A percentile compares a stretch with the other conserved stretches of the same genome.
phyloP scores from a whole-genome alignment of 2,329 filamentous ascomycete species.

The Parafenestella ontariensis region DNA sequence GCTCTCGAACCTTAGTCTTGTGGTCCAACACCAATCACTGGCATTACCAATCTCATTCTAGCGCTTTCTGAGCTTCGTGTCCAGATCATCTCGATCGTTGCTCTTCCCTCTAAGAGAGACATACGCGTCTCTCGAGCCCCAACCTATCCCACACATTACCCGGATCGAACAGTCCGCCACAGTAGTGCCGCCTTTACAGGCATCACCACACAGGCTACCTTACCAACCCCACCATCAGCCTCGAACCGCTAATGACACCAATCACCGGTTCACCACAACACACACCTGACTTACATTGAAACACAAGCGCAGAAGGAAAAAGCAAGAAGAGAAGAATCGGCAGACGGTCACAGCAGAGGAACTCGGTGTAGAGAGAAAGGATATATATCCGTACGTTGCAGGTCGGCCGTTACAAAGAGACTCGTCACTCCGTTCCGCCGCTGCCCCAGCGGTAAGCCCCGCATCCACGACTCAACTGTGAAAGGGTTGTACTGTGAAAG shows the following conservation, averaged over 20 bases:
- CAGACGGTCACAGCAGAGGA: slow-evolving; percentile 10
- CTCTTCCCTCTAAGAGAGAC: background rate
- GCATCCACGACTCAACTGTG: background rate
- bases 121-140: slow-evolving; percentile 5
- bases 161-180: slow-evolving; percentile 16
- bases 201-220: slow-evolving; percentile 8
- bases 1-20: background rate
- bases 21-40: background rate
- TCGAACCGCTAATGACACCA: slow-evolving; percentile 23
- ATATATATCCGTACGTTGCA: slow-evolving; percentile 9
- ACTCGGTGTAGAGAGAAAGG: slow-evolving; percentile 1
- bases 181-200: slow-evolving; percentile 18
- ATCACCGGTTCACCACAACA: slow-evolving; percentile 19
- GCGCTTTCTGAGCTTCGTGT: background rate
- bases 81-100: background rate
- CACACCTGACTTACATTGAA: slow-evolving; percentile 29
- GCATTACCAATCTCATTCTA: background rate
- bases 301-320: slow-evolving; percentile 31
- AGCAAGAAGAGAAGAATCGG: slow-evolving; percentile 15
- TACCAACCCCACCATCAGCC: slow-evolving; percentile 31
- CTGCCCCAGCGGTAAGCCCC: background rate
- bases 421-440: slow-evolving; percentile 5
- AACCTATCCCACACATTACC: slow-evolving; percentile 11
- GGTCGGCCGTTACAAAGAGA: slow-evolving; percentile 13
- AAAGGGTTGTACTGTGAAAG: background rate